Evolutionary conservation across 2,329 filamentous ascomycete genomes (phyloP).

Genomic region (Cladosporium sp.): DNA sequence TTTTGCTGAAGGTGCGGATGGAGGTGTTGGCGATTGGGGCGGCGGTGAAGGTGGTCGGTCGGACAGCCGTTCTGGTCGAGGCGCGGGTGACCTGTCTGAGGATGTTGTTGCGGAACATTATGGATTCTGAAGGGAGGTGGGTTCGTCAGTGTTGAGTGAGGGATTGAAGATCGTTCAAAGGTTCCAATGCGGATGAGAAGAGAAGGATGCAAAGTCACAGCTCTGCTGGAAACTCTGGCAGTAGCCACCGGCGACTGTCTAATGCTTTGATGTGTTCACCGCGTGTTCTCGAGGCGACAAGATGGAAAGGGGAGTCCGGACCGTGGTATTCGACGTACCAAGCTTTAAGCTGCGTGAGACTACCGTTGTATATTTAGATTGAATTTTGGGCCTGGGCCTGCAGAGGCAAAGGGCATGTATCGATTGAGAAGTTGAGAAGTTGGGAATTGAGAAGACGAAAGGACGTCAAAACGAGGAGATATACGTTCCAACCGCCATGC

Average conservation of each 20-base stretch:
- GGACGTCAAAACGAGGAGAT: too few relatives aligned
- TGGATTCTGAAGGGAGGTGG: too few relatives aligned
- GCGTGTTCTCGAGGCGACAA: neutral
- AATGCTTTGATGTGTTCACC: constrained; percentile 5
- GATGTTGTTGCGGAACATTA: constrained; percentile 31
- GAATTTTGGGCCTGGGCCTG: neutral
- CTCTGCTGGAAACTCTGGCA: neutral
- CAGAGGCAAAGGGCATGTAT: too few relatives aligned
- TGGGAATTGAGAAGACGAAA: too few relatives aligned
- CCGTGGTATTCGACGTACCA: constrained; percentile 10
- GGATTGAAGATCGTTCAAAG: too few relatives aligned
- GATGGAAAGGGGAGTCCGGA: neutral
- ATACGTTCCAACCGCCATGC: too few relatives aligned
- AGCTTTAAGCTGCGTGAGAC: constrained; percentile 5
- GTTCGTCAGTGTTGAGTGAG: too few relatives aligned
- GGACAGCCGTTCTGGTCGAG: constrained; percentile 23
- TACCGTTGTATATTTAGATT: neutral
- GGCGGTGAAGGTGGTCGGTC: constrained; percentile 18
- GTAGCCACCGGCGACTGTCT: constrained; percentile 1
- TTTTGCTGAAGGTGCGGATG: constrained; percentile 23
- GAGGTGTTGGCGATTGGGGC: constrained; percentile 16
- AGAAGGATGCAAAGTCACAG: neutral
- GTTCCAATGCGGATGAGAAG: constrained; percentile 1
- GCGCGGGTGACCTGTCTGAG: constrained; percentile 31
- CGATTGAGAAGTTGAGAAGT: too few relatives aligned